Evolutionary conservation across 2,329 filamentous ascomycete genomes (phyloP), one percentile per base, ranked within the genome.

Genomic region (Passalora sequoiae): DNA sequence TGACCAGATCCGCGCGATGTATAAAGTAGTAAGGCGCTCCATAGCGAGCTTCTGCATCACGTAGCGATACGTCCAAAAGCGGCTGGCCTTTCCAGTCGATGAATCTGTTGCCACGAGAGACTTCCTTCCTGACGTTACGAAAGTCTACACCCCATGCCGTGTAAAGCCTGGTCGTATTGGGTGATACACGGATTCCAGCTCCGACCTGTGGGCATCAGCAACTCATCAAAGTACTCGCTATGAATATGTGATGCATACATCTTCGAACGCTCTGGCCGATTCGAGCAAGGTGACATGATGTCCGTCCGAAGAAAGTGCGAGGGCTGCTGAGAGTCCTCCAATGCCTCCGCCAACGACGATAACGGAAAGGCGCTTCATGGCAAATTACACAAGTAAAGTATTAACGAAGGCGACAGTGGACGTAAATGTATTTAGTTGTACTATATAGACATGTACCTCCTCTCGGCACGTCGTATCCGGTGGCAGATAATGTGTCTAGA

Each of bases 301-400:
- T 31, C 76, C 75, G 25, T 67, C 66, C 3, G 68, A 60, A 33
- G 71, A 53, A 8, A 79, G 69, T 8, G 66, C 64, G 43, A 71
- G 65, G 24, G 76, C 76, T 1, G 73, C 68, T 1, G 69, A 62
- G 8, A 67, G 66, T 38, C 76, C 76, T 15, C 78, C 68, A 47
- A 75, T 75, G 54, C 78, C 76, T 10, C 72, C 71, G 7, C 75
- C 78, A 25, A 76, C 75, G 10, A 76, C 78, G 38, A 79, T 75
- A 37, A 72, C 56, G 38, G 72, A 68, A 6, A 52, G 35, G 10
- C 15, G 10, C 36, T 33, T 13, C 36, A 40, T 40, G 9, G 9
- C n/a, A 36, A n/a, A n/a, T n/a, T n/a, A n/a, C n/a, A n/a, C n/a
- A n/a, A n/a, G n/a, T n/a, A n/a, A n/a, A n/a, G n/a, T n/a, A n/a